These are phyloP conservation scores for Oryza longistaminata DNA, from an alignment of 176 grass and related monocot genomes.

Conservation along the genomic window DNA sequence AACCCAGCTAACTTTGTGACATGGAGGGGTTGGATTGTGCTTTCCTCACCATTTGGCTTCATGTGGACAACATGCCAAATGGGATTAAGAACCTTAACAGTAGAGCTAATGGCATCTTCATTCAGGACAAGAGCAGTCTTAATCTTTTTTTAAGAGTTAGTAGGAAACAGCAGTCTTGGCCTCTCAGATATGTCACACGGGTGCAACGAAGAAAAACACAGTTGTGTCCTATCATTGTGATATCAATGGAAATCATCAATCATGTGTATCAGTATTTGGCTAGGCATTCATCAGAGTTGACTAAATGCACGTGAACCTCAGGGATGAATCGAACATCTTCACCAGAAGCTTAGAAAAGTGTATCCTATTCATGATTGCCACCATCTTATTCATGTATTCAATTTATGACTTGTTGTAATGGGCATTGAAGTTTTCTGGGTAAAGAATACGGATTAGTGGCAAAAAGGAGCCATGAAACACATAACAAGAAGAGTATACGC, in stretches of 20 bases:
- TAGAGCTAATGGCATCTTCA: not conserved
- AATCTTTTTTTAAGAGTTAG: not conserved
- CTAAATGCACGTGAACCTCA: not conserved
- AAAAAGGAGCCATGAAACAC: not conserved
- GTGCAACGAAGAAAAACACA: too few species aligned
- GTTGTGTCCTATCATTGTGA: not conserved
- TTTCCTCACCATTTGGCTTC: slow-evolving; percentile 23
- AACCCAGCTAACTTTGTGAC: not conserved
- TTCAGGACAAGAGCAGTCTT: not conserved
- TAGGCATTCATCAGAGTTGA: not conserved
- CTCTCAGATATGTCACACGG: too few species aligned
- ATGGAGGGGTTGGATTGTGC: not conserved
- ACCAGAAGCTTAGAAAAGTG: not conserved
- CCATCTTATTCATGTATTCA: not conserved
- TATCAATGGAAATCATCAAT: not conserved
- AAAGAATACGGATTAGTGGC: not conserved
- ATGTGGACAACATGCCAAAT: not conserved
- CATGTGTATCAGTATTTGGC: not conserved
- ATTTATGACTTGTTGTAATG: not conserved
- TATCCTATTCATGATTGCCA: not conserved
- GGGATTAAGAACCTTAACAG: not conserved
- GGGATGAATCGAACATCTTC: not conserved
- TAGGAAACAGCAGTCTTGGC: not conserved
- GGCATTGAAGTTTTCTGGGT: not conserved
- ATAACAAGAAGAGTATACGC: not conserved